Base-by-base conservation (phyloP, 2,329 filamentous ascomycete species). In the Exserohilum turcica region DNA sequence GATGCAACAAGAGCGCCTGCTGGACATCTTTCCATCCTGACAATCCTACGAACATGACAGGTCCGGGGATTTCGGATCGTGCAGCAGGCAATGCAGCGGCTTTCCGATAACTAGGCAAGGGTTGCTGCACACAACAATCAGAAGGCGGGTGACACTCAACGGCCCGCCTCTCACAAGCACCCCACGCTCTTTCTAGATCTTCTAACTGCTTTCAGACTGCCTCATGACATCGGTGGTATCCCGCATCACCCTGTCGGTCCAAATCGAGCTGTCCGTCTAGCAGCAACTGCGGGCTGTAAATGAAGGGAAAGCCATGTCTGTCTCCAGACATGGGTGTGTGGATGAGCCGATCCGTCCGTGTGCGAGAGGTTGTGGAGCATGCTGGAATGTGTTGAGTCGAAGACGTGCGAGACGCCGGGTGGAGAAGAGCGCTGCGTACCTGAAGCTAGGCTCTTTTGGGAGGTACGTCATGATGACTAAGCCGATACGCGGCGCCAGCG, bases 391-490 rank as follows among this genome's bases (percentile, higher is more conserved):
- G 54, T 52, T 48, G 54, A 29, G 31, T 42, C 16, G 46, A 32
- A 33, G 40, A 42, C 47, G 48, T 56, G 50, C 48, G 28, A 51
- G 52, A 57, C 50, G 38, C 32, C 29, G 38, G 39, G 45, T 47
- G 43, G 37, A 54, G 37, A 51, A 43, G 27, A 21, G 53, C 52
- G 38, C 18, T 32, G 15, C 27, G 53, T 56, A 45, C 48, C 43
- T 48, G 53, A 12, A 33, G 49, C 53, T 56, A 53, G 28, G 15
- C 53, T 32, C 9, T 3, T 44, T 45, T 33, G 43, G 35, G 38
- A 15, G 31, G 29, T 37, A 60, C 56, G 49, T 66, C 56, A 56
- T 33, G 47, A 27, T 64, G 64, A 65, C 64, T 65, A 59, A 65
- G 48, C 52, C 13, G 5, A 12, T n/a, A 13, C 36, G 43, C 54